Conservation (phyloP, 1,284 basidiomycete genomes). For the Golubevia sp. region DNA sequence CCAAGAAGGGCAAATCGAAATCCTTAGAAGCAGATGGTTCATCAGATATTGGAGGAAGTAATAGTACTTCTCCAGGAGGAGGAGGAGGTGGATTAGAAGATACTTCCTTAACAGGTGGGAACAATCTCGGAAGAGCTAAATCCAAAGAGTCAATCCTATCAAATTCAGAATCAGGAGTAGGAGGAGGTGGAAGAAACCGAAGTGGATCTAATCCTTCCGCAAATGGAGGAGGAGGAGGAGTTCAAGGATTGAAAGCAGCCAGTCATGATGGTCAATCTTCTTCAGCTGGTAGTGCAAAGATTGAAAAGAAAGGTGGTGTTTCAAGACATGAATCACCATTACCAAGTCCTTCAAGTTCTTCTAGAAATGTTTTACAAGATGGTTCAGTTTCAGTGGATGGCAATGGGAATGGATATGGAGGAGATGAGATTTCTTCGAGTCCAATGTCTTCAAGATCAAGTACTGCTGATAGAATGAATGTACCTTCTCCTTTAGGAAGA, state of each 20-base stretch:
- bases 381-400: background rate
- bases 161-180: background rate
- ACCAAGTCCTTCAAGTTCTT: slow-evolving; percentile 41
- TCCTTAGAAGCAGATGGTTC: slow-evolving; percentile 21
- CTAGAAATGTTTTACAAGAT: slow-evolving; percentile 16
- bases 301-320: slow-evolving; percentile 47
- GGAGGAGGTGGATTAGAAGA: slow-evolving; percentile 24
- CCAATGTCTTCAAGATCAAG: background rate
- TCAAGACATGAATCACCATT: slow-evolving; percentile 48
- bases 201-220: slow-evolving; percentile 6
- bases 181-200: slow-evolving; percentile 3
- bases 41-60: background rate
- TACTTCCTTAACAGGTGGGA: slow-evolving; percentile 19
- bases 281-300: slow-evolving; percentile 14
- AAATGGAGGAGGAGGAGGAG: background rate
- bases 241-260: slow-evolving; percentile 9
- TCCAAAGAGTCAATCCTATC: slow-evolving; percentile 3
- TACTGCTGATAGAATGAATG: background rate
- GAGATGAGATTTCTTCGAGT: background rate
- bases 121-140: slow-evolving; percentile 12
- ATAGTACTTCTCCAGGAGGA: background rate
- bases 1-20: slow-evolving; percentile 49
- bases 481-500: background rate
- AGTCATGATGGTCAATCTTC: background rate
- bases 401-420: slow-evolving; percentile 2